Evolutionary conservation across 106 monocot genomes (phyloP), one percentile per base, ranked within the genome.

Genomic region (Gastrodia elata): DNA sequence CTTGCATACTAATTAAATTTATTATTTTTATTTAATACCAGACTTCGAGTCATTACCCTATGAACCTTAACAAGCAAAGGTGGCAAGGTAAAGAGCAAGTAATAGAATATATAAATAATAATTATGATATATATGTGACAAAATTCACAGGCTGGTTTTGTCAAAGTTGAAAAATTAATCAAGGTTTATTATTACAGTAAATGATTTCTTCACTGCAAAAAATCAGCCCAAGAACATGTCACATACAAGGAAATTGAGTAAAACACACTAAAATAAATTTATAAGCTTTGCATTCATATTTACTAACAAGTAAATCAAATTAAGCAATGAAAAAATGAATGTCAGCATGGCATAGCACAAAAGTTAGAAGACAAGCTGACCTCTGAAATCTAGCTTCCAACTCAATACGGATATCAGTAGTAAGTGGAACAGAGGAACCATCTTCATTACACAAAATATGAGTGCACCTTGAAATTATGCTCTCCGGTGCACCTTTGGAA

Each of bases 381-480:
- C 93, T 93, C 37, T 91, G 91, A 49, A 98, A 98, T 73, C 82
- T 81, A 73, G 83, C 76, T 38, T 93, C 88, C 78, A 98, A 84
- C 75, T 91, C 93, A 43, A 80, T 80, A 71, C 98, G 98, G 39
- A 91, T 98, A 73, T 98, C 91, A 32, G 75, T 55, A 49, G 98
- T 93, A 75, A 98, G 79, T 25, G 93, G 98, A 81, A 91, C 84
- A 74, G 98, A 98, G 39, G 98, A 93, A 35, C 91, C 98, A 85
- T 93, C 98, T 71, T 87, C 93, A 78, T 98, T 98, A 85, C 98
- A 93, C 71, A 98, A 78, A 72, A 98, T 93, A 85, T 93, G 91
- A 14, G 98, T 83, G 77, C 98, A 98, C 73, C 98, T 91, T 33
- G 85, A 80, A 73, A 98, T 81, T 74, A 98, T 87, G 77, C 88